Percentiles rank a stretch among this genome's conserved stretches.
Evolutionary conservation across 805 yeast species (phyloP).

Genomic region (Zygosaccharomyces bisporus): DNA sequence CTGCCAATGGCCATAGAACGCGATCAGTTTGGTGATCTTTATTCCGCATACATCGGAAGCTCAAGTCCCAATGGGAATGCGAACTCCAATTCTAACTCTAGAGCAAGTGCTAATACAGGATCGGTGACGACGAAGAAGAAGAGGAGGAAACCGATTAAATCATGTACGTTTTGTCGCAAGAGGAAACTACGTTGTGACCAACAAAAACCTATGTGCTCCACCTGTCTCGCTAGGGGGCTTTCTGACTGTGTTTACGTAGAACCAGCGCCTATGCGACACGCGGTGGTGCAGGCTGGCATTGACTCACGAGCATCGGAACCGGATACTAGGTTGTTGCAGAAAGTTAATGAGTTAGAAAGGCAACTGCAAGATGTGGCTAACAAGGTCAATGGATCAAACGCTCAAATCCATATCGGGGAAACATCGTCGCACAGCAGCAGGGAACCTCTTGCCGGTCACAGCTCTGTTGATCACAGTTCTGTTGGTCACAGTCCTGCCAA

Average conservation of each 20-base stretch:
- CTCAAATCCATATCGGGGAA: background rate
- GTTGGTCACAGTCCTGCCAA: no score
- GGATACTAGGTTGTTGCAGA: conserved; percentile 5
- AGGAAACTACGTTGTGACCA: conserved; percentile 34
- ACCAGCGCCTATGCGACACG: background rate
- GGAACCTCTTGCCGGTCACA: no score
- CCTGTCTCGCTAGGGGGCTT: conserved; percentile 23
- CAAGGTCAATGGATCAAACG: background rate
- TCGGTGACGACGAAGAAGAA: conserved; percentile 8
- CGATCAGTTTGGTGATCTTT: background rate
- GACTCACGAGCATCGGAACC: background rate
- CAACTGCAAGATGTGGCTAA: conserved; percentile 6
- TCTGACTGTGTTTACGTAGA: conserved; percentile 21
- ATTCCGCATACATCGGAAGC: background rate
- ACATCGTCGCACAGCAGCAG: no score
- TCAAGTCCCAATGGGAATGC: background rate
- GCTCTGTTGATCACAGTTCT: no score
- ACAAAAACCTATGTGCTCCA: conserved; percentile 27
- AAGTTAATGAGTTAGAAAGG: conserved; percentile 10
- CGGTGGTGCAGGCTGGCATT: background rate
- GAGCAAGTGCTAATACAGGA: conserved; percentile 2
- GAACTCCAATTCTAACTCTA: background rate
- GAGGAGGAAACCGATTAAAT: conserved; percentile 27
- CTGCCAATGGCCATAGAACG: conserved; percentile 1
- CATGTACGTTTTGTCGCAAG: conserved; percentile 30